Conservation (phyloP, 2,329 filamentous ascomycete species). For the Bertia moriformis region DNA sequence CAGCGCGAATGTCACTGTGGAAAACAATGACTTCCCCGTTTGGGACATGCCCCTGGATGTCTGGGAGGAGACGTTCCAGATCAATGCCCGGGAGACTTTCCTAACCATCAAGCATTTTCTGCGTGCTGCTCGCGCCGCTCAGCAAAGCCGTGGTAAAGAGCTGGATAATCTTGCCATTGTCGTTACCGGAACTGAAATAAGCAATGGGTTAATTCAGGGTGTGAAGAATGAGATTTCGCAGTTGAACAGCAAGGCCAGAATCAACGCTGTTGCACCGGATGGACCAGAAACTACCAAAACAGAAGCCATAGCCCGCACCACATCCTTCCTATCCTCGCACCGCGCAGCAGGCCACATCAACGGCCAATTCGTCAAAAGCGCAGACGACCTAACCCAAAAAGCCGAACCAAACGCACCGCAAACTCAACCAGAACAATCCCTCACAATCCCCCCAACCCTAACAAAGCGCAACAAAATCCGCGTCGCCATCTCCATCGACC, state of each 20-base stretch:
- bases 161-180: conserved; percentile 34
- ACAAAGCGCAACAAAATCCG: neutral
- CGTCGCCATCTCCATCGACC: conserved; percentile 17
- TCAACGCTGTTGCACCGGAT: conserved; percentile 34
- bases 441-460: neutral
- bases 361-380: conserved; percentile 33
- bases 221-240: conserved; percentile 39
- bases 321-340: conserved; percentile 32
- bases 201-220: conserved; percentile 32
- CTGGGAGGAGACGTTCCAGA: conserved; percentile 33
- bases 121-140: conserved; percentile 19
- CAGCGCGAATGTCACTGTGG: conserved; percentile 35
- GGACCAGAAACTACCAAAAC: conserved; percentile 32
- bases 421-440: neutral
- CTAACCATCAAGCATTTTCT: conserved; percentile 41
- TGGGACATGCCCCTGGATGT: conserved; percentile 34
- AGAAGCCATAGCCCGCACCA: conserved; percentile 29
- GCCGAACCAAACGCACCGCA: conserved; percentile 4
- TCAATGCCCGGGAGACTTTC: conserved; percentile 35
- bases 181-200: conserved; percentile 34
- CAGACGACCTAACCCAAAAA: conserved; percentile 32
- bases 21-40: conserved; percentile 28
- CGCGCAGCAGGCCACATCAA: conserved; percentile 34
- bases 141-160: conserved; percentile 20
- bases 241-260: conserved; percentile 30